phyloP scores from a whole-genome alignment of 2,329 filamentous ascomycete genomes.

The Aspergillus sojae region DNA sequence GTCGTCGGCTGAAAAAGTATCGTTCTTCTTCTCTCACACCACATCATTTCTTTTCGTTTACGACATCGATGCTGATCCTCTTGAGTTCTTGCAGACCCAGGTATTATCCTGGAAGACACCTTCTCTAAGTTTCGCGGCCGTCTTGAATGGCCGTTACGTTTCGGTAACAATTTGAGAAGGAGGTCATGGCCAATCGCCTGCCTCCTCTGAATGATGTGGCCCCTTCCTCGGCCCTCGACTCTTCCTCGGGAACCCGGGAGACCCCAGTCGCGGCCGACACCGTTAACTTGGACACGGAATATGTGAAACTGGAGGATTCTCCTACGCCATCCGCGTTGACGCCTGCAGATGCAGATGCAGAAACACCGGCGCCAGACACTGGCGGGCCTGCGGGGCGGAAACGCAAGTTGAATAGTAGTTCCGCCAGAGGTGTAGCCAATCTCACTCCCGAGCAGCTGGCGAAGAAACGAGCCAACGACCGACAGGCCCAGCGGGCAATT shows the following conservation, averaged over 20 bases:
- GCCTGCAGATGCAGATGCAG: conserved; percentile 27
- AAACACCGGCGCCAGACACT: conserved; percentile 21
- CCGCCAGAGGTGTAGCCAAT: conserved; percentile 77
- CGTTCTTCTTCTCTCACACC: conserved; percentile 4
- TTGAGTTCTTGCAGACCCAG: conserved; percentile 1
- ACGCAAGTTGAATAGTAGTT: conserved; percentile 45
- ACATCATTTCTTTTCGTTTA: conserved; percentile 1
- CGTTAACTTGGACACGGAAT: conserved; percentile 14
- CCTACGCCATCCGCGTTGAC: conserved; percentile 26
- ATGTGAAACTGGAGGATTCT: conserved; percentile 30
- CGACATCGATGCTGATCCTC: neutral
- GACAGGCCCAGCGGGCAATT: conserved; percentile 83
- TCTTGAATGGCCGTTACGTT: conserved; percentile 32
- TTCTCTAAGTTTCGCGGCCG: conserved; percentile 6
- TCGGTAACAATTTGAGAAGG: conserved; percentile 27
- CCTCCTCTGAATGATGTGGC: conserved; percentile 31
- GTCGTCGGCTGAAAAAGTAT: conserved; percentile 2
- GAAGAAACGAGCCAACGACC: conserved; percentile 88
- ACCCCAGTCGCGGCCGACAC: conserved; percentile 12
- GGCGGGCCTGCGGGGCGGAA: conserved; percentile 37
- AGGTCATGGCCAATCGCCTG: conserved; percentile 39
- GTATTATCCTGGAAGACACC: neutral
- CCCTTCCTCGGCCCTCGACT: conserved; percentile 27
- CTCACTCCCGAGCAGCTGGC: conserved; percentile 85
- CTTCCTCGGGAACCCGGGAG: conserved; percentile 8